Base-by-base conservation (phyloP, 1,284 basidiomycete species). In the Cystobasidiaceae sp. region DNA sequence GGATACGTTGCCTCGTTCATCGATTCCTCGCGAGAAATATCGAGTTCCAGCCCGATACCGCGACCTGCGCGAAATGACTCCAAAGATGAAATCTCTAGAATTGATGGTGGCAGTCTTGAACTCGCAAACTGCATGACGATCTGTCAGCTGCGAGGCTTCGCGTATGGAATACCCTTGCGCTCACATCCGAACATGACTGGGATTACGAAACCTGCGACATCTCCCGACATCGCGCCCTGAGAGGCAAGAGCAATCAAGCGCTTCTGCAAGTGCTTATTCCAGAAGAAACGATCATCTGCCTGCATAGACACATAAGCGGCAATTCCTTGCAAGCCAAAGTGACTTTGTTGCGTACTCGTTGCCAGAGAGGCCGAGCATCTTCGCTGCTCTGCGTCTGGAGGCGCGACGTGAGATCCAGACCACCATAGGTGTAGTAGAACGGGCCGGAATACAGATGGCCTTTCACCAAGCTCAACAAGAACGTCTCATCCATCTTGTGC, bases 201-300 rank as follows among this genome's bases (percentile, higher is more conserved):
- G 30, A 97, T 82, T 75, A 97, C 93, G 77, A 88, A 98, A 43
- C 86, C 81, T 74, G 85, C 86, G 73, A 90, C 82, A 91, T 92
- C 71, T 28, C 23, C 34, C 11, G 11, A 30, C 25, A 59, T 25
- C n/a, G 15, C 21, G 4, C 56, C 28, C 17, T 19, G 37, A 78
- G 73, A 69, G 3, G 79, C 81, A 57, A 83, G 80, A 62, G 90
- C 86, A 60, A 90, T 87, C 54, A 92, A 76, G 69, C 84, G 83
- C 23, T 83, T 81, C 66, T 90, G 88, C 56, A 91, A 78, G 69
- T 79, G 90, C 83, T 86, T 89, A 78, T 98, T 98, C 94, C 94
- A 98, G 79, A 97, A 98, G 80, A 98, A 98, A 69, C 94, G 84
- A 74, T 96, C 91, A 73, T 98, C 94, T 32, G 88, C 87, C 84